These are phyloP conservation scores for Phytopythium mirpurense DNA, from an alignment of 352 stramenopile genomes.

Conservation along the genomic window DNA sequence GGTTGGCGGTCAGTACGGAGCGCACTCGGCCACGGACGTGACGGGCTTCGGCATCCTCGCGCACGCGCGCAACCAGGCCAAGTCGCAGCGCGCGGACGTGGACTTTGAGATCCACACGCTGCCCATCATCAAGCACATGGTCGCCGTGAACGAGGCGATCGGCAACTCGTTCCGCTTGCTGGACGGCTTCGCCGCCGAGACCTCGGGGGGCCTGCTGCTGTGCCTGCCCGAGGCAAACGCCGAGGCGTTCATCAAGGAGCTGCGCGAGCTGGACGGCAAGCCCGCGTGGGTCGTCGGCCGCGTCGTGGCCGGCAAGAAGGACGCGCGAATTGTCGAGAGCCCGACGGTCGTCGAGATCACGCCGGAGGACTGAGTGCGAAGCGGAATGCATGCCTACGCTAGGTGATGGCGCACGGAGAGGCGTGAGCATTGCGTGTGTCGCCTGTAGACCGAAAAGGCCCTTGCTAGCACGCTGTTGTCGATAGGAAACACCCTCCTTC, in stretches of 20 bases:
- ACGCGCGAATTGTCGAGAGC: conserved; percentile 50
- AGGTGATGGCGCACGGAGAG: too few species aligned
- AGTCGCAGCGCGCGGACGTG: conserved; percentile 87
- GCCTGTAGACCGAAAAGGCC: too few species aligned
- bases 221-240: conserved; percentile 84
- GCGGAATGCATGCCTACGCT: too few species aligned
- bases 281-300: conserved; percentile 91
- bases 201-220: conserved; percentile 92
- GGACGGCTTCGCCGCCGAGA: conserved; percentile 91
- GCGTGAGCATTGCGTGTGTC: too few species aligned
- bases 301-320: conserved; percentile 71
- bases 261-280: conserved; percentile 85
- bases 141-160: conserved; percentile 82
- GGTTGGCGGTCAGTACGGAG: conserved; percentile 56
- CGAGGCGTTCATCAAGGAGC: conserved; percentile 81
- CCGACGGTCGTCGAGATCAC: conserved; percentile 55
- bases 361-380: conserved; percentile 24
- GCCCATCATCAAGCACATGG: conserved; percentile 89
- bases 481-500: too few species aligned
- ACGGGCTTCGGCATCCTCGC: conserved; percentile 95
- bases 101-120: conserved; percentile 92
- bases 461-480: too few species aligned
- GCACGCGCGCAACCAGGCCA: conserved; percentile 91
- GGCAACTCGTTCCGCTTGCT: conserved; percentile 92
- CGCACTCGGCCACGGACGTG: conserved; percentile 93